These are phyloP conservation scores for Begonia peltatifolia DNA, from an alignment of 306 rosid species.

Conservation along the genomic window DNA sequence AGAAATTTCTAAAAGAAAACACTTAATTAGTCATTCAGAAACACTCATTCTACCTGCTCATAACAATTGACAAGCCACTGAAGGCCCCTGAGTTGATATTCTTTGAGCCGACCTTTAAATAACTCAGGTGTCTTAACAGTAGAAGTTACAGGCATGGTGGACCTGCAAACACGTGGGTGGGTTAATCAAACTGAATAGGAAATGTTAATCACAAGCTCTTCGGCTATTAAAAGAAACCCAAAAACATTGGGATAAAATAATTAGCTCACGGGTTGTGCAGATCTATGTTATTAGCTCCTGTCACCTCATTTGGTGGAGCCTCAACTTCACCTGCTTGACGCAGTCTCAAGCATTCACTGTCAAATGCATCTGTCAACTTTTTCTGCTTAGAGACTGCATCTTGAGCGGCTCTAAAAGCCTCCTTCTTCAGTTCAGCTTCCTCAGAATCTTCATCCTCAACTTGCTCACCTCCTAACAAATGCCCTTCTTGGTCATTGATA, in stretches of 20 bases:
- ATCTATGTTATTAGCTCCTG: conserved; percentile 92
- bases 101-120: conserved; percentile 81
- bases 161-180: conserved; percentile 40
- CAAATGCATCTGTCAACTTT: conserved; percentile 69
- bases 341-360: conserved; percentile 66
- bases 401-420: conserved; percentile 94
- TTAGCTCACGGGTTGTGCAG: conserved; percentile 76
- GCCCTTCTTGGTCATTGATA: conserved; percentile 33
- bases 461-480: conserved; percentile 23
- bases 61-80: conserved; percentile 99
- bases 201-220: conserved; percentile 12
- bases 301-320: conserved; percentile 51
- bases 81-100: conserved; percentile 90
- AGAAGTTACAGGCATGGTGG: conserved; percentile 97
- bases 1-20: conserved; percentile 5
- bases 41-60: conserved; percentile 68
- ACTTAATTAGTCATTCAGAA: neutral
- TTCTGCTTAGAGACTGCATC: conserved; percentile 96
- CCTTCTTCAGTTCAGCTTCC: conserved; percentile 85
- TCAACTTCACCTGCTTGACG: conserved; percentile 70
- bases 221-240: neutral
- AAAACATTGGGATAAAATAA: conserved; percentile 3
- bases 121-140: conserved; percentile 83
- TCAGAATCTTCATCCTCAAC: conserved; percentile 70
- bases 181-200: conserved; percentile 15